phyloP scores from a whole-genome alignment of 495 filamentous ascomycete species.

The Penicillium lividum region DNA sequence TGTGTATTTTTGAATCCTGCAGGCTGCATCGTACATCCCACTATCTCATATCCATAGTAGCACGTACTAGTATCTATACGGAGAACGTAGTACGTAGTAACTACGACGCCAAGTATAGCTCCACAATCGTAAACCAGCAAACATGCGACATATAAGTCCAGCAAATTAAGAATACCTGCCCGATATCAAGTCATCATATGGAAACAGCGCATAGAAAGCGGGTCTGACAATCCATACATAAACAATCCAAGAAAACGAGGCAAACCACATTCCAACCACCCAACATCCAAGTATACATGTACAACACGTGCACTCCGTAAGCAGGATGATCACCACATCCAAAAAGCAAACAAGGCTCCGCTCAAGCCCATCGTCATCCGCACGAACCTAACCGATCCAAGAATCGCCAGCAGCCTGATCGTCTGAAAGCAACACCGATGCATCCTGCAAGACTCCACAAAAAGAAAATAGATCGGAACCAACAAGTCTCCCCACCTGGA shows the following conservation, averaged over 20 bases:
- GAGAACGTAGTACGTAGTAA: not conserved
- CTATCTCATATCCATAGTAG: not conserved
- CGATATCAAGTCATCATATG: constrained; percentile 10
- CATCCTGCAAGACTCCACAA: not conserved
- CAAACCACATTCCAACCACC: not conserved
- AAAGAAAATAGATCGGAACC: constrained; percentile 26
- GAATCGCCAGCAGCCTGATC: constrained; percentile 16
- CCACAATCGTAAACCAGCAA: constrained; percentile 11
- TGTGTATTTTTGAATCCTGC: not conserved
- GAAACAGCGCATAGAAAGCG: constrained; percentile 11
- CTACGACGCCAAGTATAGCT: constrained; percentile 3
- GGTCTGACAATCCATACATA: not conserved
- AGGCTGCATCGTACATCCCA: not conserved
- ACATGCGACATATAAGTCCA: not conserved
- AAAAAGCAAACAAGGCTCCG: not conserved
- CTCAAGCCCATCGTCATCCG: constrained; percentile 15
- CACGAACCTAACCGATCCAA: constrained; percentile 19
- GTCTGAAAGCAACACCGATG: constrained; percentile 7
- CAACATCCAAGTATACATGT: not conserved
- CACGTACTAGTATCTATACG: not conserved
- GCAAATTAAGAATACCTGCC: not conserved
- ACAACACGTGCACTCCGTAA: not conserved
- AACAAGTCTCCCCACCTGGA: not conserved
- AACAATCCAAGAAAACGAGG: not conserved
- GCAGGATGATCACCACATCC: not conserved